phyloP scores from a whole-genome alignment of 192 early-diverging fungal species.

The Linnemannia exigua region DNA sequence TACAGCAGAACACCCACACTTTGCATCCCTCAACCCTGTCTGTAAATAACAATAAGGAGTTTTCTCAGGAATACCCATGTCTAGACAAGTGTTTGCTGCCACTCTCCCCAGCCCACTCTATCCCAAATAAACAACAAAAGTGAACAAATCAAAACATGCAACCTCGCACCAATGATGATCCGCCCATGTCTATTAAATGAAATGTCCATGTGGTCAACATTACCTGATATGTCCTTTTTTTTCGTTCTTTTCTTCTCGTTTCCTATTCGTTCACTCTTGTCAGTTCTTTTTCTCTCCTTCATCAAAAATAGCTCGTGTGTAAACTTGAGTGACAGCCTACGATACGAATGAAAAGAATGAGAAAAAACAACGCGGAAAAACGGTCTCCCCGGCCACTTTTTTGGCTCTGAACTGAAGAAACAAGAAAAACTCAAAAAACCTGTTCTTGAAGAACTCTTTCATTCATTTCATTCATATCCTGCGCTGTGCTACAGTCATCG shows the following conservation, averaged over 20 bases:
- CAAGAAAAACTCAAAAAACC: constrained; percentile 7
- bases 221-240: not conserved
- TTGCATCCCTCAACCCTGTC: too few relatives aligned
- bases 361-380: not conserved
- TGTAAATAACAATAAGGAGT: too few relatives aligned
- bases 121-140: too few relatives aligned
- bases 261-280: not conserved
- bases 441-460: constrained; percentile 9
- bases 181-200: too few relatives aligned
- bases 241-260: not conserved
- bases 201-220: not conserved
- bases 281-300: not conserved
- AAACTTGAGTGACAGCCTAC: not conserved
- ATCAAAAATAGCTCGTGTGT: not conserved
- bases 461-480: not conserved
- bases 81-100: too few relatives aligned
- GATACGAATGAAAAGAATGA: not conserved
- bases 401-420: too few relatives aligned
- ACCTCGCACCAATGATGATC: not conserved
- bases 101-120: too few relatives aligned
- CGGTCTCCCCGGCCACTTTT: not conserved
- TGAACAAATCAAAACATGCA: not conserved
- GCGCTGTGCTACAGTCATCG: not conserved
- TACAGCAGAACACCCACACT: not conserved
- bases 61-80: too few relatives aligned